A percentile compares a stretch with the other conserved stretches of the same genome.
Conservation (phyloP, 441 rosid species). For the Jatropha podagrica region DNA sequence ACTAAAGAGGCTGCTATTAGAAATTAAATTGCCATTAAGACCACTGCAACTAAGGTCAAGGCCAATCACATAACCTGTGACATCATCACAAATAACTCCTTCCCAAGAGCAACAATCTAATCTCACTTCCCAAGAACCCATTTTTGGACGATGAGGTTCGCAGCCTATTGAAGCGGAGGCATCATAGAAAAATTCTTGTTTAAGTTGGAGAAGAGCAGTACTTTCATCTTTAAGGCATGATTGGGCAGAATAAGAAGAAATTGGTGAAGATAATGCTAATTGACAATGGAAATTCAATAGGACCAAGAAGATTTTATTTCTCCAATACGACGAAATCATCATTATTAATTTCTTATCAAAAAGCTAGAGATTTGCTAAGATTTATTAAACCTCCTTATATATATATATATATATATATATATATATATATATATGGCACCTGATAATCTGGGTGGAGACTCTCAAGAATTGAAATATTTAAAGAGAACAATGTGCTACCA, state of each 20-base stretch:
- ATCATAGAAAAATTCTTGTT: not conserved
- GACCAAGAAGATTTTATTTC: not conserved
- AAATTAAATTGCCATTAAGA: conserved; percentile 21
- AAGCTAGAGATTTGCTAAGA: not conserved
- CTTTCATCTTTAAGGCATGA: not conserved
- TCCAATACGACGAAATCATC: not conserved
- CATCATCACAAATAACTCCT: conserved; percentile 9
- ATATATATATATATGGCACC: too few species aligned
- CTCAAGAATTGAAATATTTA: too few species aligned
- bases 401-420: too few species aligned
- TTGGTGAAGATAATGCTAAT: not conserved
- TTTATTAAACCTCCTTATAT: too few species aligned
- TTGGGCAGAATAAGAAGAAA: not conserved
- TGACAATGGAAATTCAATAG: not conserved
- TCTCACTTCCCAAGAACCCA: conserved; percentile 3
- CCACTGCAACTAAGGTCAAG: conserved; percentile 25
- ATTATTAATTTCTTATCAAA: not conserved
- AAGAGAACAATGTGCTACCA: too few species aligned
- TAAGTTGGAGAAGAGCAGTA: conserved; percentile 6
- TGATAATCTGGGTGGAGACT: too few species aligned
- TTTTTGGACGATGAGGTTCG: not conserved
- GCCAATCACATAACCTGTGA: conserved; percentile 19
- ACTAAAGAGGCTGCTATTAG: conserved; percentile 22
- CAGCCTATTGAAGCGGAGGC: conserved; percentile 16
- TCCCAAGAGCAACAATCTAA: conserved; percentile 20